phyloP scores from a whole-genome alignment of 306 rosid genomes.

The cucumber (Cucumis sativus) region DNA sequence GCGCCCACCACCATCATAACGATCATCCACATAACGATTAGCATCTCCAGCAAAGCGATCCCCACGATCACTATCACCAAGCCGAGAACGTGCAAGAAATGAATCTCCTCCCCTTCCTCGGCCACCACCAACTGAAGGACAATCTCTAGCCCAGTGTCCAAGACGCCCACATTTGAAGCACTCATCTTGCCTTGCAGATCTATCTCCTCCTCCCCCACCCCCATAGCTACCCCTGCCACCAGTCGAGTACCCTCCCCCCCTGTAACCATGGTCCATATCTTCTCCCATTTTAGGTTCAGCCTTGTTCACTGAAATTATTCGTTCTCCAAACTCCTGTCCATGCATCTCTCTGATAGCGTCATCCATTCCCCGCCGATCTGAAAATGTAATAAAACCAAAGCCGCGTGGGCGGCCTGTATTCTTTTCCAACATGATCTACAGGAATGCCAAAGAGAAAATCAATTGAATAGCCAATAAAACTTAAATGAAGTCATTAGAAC shows the following conservation, averaged over 20 bases:
- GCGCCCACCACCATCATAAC: constrained; percentile 16
- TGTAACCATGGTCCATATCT: constrained; percentile 44
- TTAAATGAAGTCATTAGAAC: background rate
- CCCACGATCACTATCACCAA: constrained; percentile 16
- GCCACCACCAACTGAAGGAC: constrained; percentile 18
- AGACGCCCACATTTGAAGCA: constrained; percentile 34
- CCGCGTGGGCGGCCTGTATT: constrained; percentile 93
- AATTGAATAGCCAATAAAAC: background rate
- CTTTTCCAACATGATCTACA: constrained; percentile 95
- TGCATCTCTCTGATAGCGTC: constrained; percentile 96
- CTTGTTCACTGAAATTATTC: constrained; percentile 80
- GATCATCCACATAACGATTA: constrained; percentile 14
- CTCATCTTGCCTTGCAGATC: constrained; percentile 18
- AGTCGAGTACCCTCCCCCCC: constrained; percentile 2
- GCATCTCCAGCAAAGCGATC: constrained; percentile 20
- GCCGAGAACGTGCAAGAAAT: constrained; percentile 12
- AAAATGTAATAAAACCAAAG: constrained; percentile 88
- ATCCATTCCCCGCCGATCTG: constrained; percentile 92
- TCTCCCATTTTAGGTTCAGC: constrained; percentile 90
- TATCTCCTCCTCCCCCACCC: constrained; percentile 11
- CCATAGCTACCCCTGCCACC: constrained; percentile 9
- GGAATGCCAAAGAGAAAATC: constrained; percentile 12
- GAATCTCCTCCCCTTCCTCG: constrained; percentile 18
- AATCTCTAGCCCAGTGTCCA: constrained; percentile 33
- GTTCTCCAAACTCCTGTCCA: constrained; percentile 76